Conservation (phyloP, 2,329 filamentous ascomycete species). For the Apiospora marii region DNA sequence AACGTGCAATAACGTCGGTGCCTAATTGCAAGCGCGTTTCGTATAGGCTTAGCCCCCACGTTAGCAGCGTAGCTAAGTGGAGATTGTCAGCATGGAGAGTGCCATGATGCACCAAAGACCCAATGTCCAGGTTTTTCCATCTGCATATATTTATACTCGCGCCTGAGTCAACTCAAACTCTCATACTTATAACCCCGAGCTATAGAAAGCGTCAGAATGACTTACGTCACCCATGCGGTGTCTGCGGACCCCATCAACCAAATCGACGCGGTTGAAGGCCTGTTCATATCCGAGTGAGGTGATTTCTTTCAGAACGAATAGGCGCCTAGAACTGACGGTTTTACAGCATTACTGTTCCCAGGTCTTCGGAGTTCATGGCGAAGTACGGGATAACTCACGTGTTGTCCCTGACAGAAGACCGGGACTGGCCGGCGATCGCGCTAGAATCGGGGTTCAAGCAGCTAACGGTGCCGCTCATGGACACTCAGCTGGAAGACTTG, state of each 20-base stretch:
- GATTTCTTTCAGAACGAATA: too few species aligned
- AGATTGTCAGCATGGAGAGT: neutral
- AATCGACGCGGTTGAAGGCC: neutral
- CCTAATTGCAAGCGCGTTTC: neutral
- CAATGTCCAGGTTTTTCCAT: neutral
- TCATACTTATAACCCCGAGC: too few species aligned
- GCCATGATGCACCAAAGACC: neutral
- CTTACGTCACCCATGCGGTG: neutral
- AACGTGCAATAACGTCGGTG: neutral
- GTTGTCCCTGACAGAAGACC: neutral
- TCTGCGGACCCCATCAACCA: conserved; percentile 8
- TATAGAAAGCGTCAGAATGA: neutral
- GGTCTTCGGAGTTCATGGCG: neutral
- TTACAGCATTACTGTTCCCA: neutral
- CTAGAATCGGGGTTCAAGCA: conserved; percentile 17
- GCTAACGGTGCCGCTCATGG: neutral
- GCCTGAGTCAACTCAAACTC: neutral
- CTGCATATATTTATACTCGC: neutral
- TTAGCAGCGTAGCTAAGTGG: neutral
- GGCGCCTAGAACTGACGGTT: neutral
- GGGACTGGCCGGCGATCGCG: neutral
- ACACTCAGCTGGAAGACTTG: conserved; percentile 16
- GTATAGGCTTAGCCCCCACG: neutral
- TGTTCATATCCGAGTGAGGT: conserved; percentile 19
- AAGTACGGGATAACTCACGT: conserved; percentile 17